Percentiles rank a stretch among this genome's conserved stretches.
These are phyloP conservation scores for Penicillium sp. DNA, from an alignment of 2,329 filamentous ascomycete species.

Conservation along the genomic window DNA sequence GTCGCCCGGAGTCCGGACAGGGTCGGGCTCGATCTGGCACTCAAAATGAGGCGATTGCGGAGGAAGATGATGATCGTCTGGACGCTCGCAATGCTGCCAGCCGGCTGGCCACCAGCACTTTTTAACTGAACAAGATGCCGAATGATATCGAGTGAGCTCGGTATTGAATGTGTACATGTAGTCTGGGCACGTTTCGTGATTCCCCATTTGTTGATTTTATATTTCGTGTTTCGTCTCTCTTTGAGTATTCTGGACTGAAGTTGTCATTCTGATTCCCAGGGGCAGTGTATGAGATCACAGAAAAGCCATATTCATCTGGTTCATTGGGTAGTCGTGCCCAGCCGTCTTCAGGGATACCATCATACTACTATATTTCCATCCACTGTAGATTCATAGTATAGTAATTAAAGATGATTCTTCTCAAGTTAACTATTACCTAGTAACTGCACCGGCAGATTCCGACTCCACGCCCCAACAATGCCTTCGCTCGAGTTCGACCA, in stretches of 20 bases:
- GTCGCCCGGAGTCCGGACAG: slow-evolving; percentile 45
- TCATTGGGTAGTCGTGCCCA: background rate
- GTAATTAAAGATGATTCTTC: background rate
- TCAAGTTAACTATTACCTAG: too few species aligned
- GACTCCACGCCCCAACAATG: background rate
- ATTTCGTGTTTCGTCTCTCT: slow-evolving; percentile 28
- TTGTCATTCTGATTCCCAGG: slow-evolving; percentile 2
- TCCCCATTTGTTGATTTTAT: slow-evolving; percentile 32
- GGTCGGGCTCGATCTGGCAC: slow-evolving; percentile 54
- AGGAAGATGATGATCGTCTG: slow-evolving; percentile 80
- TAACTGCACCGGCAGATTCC: too few species aligned
- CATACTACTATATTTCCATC: too few species aligned
- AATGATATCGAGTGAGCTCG: slow-evolving; percentile 14
- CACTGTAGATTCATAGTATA: background rate
- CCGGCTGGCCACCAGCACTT: slow-evolving; percentile 90
- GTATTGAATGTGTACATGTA: slow-evolving; percentile 37
- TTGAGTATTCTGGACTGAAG: slow-evolving; percentile 12
- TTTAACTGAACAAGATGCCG: slow-evolving; percentile 55
- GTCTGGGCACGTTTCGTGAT: slow-evolving; percentile 37
- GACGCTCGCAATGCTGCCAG: slow-evolving; percentile 96
- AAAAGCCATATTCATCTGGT: background rate
- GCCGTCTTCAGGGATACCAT: too few species aligned
- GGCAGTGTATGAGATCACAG: background rate
- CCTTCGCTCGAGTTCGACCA: background rate
- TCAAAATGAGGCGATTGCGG: slow-evolving; percentile 48